Percentiles rank a stretch among this genome's conserved stretches.
Evolutionary conservation across 768 basidiomycete genomes (phyloP).

Genomic region (Panaeolus cyanescens): DNA sequence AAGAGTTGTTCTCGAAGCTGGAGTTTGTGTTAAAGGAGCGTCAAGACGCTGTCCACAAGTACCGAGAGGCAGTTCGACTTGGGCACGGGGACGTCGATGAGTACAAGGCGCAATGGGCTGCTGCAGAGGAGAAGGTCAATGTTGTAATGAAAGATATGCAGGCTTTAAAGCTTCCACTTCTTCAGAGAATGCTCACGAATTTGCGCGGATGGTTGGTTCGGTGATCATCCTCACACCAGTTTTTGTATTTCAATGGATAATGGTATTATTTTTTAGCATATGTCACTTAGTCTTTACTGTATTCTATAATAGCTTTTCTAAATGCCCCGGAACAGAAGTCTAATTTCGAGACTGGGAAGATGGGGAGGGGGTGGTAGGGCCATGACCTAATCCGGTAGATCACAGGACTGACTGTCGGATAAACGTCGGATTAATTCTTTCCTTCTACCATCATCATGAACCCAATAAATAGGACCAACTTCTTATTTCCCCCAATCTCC

Average conservation of each 20-base stretch:
- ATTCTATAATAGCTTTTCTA: too few relatives aligned
- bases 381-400: not conserved
- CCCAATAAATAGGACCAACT: not conserved
- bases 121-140: not conserved
- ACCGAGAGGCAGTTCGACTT: not conserved
- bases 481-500: not conserved
- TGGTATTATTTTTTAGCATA: too few relatives aligned
- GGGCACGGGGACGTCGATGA: not conserved
- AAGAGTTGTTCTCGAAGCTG: slow-evolving; percentile 7
- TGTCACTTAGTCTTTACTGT: too few relatives aligned
- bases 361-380: too few relatives aligned
- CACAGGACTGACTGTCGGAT: not conserved
- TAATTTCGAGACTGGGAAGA: not conserved
- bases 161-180: not conserved
- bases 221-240: too few relatives aligned
- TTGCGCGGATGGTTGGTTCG: not conserved
- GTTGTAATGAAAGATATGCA: not conserved
- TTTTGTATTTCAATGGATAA: too few relatives aligned
- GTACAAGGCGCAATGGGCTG: not conserved
- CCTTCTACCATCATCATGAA: not conserved
- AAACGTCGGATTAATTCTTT: not conserved
- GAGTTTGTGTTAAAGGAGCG: not conserved
- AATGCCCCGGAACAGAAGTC: not conserved
- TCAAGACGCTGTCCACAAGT: not conserved
- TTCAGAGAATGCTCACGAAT: not conserved